Evolutionary conservation across 345 rosid genomes (phyloP).

Genomic region (Aethionema arabicum): DNA sequence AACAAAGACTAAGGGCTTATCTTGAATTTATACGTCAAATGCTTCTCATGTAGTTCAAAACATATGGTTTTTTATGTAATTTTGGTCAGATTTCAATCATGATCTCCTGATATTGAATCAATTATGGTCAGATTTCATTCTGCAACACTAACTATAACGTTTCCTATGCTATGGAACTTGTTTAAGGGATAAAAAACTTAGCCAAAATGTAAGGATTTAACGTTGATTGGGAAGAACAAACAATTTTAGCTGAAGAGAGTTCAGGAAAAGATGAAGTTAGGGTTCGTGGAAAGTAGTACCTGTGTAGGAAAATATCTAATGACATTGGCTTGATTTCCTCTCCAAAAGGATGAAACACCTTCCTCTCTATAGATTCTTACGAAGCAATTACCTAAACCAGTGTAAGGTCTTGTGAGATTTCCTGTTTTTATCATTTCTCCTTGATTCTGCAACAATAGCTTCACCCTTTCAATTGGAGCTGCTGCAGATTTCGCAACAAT

Average conservation of each 20-base stretch:
- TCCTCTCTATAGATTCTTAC: constrained; percentile 73
- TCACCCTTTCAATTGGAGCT: constrained; percentile 93
- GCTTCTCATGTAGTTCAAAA: too few species aligned
- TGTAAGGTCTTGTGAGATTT: constrained; percentile 62
- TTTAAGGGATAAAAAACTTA: too few species aligned
- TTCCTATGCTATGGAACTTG: too few species aligned
- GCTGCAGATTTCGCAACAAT: constrained; percentile 70
- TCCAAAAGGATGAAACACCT: constrained; percentile 84
- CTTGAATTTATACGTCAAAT: too few species aligned
- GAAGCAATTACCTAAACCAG: constrained; percentile 68
- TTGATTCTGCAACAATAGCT: constrained; percentile 90
- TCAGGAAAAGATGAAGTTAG: neutral
- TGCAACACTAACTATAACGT: too few species aligned
- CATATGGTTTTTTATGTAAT: too few species aligned
- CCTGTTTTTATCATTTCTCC: constrained; percentile 87
- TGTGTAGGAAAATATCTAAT: constrained; percentile 92
- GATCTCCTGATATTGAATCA: too few species aligned
- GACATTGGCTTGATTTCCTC: constrained; percentile 92
- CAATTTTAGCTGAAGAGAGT: neutral
- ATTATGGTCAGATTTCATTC: too few species aligned
- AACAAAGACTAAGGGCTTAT: too few species aligned
- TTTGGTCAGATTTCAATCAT: too few species aligned
- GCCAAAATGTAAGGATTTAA: too few species aligned
- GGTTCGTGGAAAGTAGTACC: constrained; percentile 38
- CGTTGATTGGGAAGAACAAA: neutral